Evolutionary conservation across 805 yeast species (phyloP).

Genomic region (Kuraishia borneana): DNA sequence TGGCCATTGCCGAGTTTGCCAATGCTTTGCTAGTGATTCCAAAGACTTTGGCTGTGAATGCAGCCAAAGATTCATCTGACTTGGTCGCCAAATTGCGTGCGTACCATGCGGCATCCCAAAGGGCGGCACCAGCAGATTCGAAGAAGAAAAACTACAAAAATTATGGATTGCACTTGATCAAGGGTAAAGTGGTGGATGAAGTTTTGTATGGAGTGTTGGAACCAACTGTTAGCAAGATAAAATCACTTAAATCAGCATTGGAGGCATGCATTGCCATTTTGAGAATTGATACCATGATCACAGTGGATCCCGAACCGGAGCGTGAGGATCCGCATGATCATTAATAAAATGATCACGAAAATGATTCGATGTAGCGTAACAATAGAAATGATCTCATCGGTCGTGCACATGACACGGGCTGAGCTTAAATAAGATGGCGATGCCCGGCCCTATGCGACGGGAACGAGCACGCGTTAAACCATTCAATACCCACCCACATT

Average conservation of each 20-base stretch:
- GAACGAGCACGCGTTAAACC: not conserved
- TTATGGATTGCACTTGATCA: slow-evolving; percentile 86
- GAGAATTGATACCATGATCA: slow-evolving; percentile 96
- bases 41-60: slow-evolving; percentile 92
- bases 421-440: not conserved
- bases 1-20: slow-evolving; percentile 97
- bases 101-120: slow-evolving; percentile 91
- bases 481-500: no score
- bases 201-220: slow-evolving; percentile 80
- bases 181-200: slow-evolving; percentile 88
- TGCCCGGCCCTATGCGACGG: not conserved
- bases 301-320: slow-evolving; percentile 91
- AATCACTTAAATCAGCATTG: slow-evolving; percentile 86
- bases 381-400: no score
- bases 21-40: slow-evolving; percentile 83
- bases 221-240: slow-evolving; percentile 88
- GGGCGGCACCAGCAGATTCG: slow-evolving; percentile 68
- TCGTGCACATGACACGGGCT: no score
- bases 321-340: slow-evolving; percentile 90
- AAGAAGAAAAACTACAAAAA: slow-evolving; percentile 81
- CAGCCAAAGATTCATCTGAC: slow-evolving; percentile 95
- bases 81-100: slow-evolving; percentile 91
- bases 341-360: slow-evolving; percentile 13
- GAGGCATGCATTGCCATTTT: slow-evolving; percentile 97
- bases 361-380: not conserved